A percentile compares a stretch with the other conserved stretches of the same genome.
phyloP scores from a whole-genome alignment of 148 eudicot genomes.

The Chenopodium formosanum region DNA sequence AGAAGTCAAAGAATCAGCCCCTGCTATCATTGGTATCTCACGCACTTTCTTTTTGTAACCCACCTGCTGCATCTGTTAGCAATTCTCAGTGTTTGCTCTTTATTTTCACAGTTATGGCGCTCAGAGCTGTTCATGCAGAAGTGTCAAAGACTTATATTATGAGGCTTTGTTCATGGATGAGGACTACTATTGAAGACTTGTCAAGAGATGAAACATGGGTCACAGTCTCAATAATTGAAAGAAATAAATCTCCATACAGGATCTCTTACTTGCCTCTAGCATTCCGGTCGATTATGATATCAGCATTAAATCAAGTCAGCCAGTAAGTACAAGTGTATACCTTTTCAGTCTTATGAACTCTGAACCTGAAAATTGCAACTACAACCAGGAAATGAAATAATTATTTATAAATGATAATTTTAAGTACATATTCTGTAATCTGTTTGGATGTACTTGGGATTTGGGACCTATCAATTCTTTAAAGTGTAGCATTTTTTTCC shows the following conservation, averaged over 20 bases:
- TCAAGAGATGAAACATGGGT: slow-evolving; percentile 85
- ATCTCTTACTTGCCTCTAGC: slow-evolving; percentile 83
- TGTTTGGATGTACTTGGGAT: not conserved
- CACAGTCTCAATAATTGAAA: slow-evolving; percentile 84
- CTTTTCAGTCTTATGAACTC: slow-evolving; percentile 6
- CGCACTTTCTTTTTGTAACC: not conserved
- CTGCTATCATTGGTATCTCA: slow-evolving; percentile 67
- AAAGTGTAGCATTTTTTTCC: not conserved
- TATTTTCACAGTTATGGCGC: slow-evolving; percentile 57
- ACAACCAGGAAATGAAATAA: not conserved
- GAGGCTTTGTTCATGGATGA: slow-evolving; percentile 97
- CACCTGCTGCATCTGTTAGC: slow-evolving; percentile 15
- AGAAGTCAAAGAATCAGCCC: slow-evolving; percentile 94
- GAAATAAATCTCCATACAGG: slow-evolving; percentile 89
- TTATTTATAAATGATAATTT: not conserved
- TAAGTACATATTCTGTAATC: not conserved
- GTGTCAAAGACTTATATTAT: slow-evolving; percentile 75
- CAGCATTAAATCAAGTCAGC: slow-evolving; percentile 79
- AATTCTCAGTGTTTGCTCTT: slow-evolving; percentile 22
- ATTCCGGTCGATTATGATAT: slow-evolving; percentile 66
- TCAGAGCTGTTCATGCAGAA: slow-evolving; percentile 82
- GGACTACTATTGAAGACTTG: slow-evolving; percentile 72
- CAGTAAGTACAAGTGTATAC: slow-evolving; percentile 42
- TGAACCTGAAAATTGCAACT: not conserved
- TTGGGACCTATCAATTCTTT: not conserved